Percentiles rank a stretch among this genome's conserved stretches.
These are phyloP conservation scores for Zygosaccharomyces pseudobailii DNA, from an alignment of 1,139 yeast genomes.

Conservation along the genomic window DNA sequence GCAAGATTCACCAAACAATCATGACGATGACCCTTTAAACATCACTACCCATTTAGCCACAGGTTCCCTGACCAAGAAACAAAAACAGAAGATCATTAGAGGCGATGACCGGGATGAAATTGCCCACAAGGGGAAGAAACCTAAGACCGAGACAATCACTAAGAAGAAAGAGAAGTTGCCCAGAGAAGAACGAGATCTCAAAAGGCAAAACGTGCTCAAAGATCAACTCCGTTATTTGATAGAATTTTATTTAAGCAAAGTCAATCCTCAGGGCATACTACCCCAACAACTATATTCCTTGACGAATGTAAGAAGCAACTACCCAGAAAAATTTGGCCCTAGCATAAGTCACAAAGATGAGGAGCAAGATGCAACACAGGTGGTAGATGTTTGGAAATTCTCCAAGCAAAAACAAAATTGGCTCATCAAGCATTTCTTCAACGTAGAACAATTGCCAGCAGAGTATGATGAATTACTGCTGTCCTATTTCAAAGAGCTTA, in stretches of 20 bases:
- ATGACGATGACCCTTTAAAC: conserved; percentile 35
- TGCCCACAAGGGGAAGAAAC: conserved; percentile 29
- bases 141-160: conserved; percentile 18
- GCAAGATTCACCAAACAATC: conserved; percentile 18
- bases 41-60: conserved; percentile 44
- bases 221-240: conserved; percentile 76
- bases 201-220: conserved; percentile 38
- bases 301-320: conserved; percentile 24
- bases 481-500: conserved; percentile 44
- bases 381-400: conserved; percentile 64
- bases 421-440: conserved; percentile 66
- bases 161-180: conserved; percentile 74
- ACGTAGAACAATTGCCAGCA: conserved; percentile 54
- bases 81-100: conserved; percentile 44
- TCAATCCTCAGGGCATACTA: conserved; percentile 29
- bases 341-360: conserved; percentile 10
- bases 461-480: conserved; percentile 42
- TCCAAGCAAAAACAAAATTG: conserved; percentile 93
- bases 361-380: conserved; percentile 14
- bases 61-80: conserved; percentile 44
- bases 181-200: conserved; percentile 51
- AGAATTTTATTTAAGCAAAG: conserved; percentile 56
- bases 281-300: conserved; percentile 22
- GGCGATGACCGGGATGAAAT: conserved; percentile 21
- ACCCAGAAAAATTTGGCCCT: conserved; percentile 11